These are phyloP conservation scores for Trichoderma hamatum DNA, from an alignment of 2,329 filamentous ascomycete genomes.

Conservation along the genomic window DNA sequence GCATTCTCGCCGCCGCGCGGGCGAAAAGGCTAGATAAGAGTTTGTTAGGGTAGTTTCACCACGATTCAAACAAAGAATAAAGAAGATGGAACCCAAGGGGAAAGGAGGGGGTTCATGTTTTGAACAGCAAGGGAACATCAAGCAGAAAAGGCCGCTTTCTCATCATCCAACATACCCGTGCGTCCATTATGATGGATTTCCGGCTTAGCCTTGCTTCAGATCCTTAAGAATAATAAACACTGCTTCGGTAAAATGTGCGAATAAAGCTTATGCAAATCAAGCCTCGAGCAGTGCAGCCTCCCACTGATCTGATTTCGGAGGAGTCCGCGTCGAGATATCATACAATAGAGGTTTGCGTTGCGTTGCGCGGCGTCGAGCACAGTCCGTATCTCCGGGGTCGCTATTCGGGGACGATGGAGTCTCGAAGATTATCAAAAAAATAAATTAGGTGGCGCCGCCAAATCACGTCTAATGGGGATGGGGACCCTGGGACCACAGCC, in stretches of 20 bases:
- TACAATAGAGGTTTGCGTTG: slow-evolving; percentile 23
- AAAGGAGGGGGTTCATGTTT: not conserved
- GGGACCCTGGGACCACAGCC: slow-evolving; percentile 11
- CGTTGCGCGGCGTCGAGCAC: slow-evolving; percentile 11
- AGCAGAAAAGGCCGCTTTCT: not conserved
- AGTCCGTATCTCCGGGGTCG: slow-evolving; percentile 15
- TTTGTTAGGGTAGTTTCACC: not conserved
- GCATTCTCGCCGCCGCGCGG: slow-evolving; percentile 58
- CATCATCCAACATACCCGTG: slow-evolving; percentile 38
- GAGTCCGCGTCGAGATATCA: slow-evolving; percentile 29
- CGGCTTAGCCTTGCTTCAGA: slow-evolving; percentile 29
- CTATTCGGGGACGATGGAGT: slow-evolving; percentile 15
- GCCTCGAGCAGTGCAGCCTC: slow-evolving; percentile 23
- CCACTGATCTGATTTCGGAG: not conserved
- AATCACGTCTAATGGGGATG: slow-evolving; percentile 23
- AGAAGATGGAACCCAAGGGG: not conserved
- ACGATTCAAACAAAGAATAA: not conserved
- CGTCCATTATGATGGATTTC: slow-evolving; percentile 39
- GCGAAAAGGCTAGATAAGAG: slow-evolving; percentile 43
- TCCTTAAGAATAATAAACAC: slow-evolving; percentile 28
- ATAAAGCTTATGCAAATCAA: slow-evolving; percentile 25
- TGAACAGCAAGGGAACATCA: not conserved
- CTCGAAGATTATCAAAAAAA: slow-evolving; percentile 12
- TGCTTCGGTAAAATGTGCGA: slow-evolving; percentile 32
- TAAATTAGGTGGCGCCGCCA: slow-evolving; percentile 14